These are phyloP conservation scores for Zancudomyces culisetae DNA, from an alignment of 371 early-diverging fungal genomes.

Conservation along the genomic window DNA sequence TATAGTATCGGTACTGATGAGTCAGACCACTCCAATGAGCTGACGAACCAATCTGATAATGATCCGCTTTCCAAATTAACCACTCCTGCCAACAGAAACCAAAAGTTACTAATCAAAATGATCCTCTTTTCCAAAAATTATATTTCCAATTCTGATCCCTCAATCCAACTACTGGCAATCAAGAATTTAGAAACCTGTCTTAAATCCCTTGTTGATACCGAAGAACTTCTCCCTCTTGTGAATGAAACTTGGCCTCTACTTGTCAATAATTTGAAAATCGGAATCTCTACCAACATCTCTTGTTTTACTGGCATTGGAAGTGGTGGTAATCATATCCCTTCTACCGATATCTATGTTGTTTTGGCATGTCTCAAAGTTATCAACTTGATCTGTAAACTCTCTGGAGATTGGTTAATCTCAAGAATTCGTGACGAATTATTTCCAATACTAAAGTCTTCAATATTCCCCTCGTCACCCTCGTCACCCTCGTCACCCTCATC, in stretches of 20 bases:
- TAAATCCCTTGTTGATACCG: neutral
- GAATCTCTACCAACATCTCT: neutral
- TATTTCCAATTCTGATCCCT: neutral
- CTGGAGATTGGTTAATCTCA: neutral
- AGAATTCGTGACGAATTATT: neutral
- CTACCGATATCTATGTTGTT: neutral
- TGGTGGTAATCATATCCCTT: too few species aligned
- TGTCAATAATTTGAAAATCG: neutral
- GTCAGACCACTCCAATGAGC: neutral
- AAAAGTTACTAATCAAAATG: constrained; percentile 2
- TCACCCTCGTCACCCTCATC: neutral
- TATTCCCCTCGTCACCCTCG: neutral
- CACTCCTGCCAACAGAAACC: neutral
- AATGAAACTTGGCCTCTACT: constrained; percentile 2
- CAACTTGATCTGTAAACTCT: neutral
- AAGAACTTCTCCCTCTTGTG: neutral
- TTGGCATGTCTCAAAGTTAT: neutral
- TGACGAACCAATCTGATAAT: too few species aligned
- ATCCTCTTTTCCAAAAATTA: neutral
- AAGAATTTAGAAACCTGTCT: neutral
- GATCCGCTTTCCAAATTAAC: too few species aligned
- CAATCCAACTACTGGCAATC: neutral
- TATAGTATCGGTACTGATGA: neutral
- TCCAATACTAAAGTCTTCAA: neutral
- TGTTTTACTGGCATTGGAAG: too few species aligned